Base-by-base conservation (phyloP, 2,329 filamentous ascomycete genomes). In the Tympanopsis confertula region DNA sequence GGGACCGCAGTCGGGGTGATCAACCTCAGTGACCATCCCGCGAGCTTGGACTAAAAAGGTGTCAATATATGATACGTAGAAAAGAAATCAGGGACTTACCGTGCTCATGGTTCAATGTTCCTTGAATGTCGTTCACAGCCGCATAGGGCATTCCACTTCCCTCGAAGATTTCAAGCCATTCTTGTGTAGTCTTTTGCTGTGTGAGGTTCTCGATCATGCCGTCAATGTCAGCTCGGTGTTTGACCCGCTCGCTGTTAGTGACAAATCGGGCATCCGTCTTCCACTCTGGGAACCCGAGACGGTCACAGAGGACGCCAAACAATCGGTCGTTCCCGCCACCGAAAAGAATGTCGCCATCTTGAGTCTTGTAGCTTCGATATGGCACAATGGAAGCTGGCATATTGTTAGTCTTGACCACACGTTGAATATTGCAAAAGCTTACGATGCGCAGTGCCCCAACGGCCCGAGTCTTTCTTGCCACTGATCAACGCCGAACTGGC, bases 391-490 rank as follows among this genome's bases (percentile, higher is more conserved):
- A 94, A n/a, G 89, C 84, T 88, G 41, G 5, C 13, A 13, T n/a
- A 18, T 2, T 38, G n/a, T 48, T 18, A 47, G 41, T 29, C 33
- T 12, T 19, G 15, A 13, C 5, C 10, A n/a, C 4, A 13, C 29
- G 39, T 51, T 28, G 54, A 45, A 18, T 19, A 46, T 36, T 30
- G 14, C 29, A 17, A 20, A 30, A 37, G 43, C 63, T 61, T 65
- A 86, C 84, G 91, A 66, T 98, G 91, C 32, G 89, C 89, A 3
- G 91, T 98, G 5, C 91, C 91, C 89, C 91, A 96, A 45, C 91
- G 72, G 0, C 91, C 91, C 0, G 78, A 74, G 54, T 98, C 91
- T 47, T 81, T 82, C 58, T 94, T 63, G 2, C 88, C 88, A 48
- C 84, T 93, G 44, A 96, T 82, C 30, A 98, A 65, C 42, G 82